phyloP scores from a whole-genome alignment of 768 basidiomycete genomes.

The Hericium rajendrae region DNA sequence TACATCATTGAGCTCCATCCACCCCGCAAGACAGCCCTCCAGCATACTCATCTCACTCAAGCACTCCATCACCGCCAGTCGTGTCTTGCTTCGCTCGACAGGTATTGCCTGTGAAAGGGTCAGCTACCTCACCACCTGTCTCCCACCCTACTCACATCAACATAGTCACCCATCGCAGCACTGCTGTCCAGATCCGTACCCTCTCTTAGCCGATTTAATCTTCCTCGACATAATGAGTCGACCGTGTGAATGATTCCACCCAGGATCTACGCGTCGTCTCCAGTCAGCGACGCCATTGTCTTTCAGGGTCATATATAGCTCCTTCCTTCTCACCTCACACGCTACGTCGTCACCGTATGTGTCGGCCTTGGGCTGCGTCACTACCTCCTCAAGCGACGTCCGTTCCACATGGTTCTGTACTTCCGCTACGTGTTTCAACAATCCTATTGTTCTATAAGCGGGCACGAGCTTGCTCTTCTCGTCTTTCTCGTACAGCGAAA shows the following conservation, averaged over 20 bases:
- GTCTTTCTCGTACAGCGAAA: neutral
- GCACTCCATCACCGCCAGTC: slow-evolving; percentile 8
- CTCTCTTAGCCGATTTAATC: neutral
- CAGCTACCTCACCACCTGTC: neutral
- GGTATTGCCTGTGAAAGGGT: slow-evolving; percentile 9
- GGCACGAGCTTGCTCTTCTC: neutral
- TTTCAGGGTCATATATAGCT: neutral
- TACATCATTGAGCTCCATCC: slow-evolving; percentile 5
- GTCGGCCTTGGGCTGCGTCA: neutral
- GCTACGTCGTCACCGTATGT: neutral
- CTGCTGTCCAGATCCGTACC: neutral
- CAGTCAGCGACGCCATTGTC: neutral
- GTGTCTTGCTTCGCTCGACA: slow-evolving; percentile 3
- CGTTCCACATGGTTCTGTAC: neutral
- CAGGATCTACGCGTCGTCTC: neutral
- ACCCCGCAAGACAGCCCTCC: slow-evolving; percentile 10
- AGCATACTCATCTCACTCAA: slow-evolving; percentile 11
- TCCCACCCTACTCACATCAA: slow-evolving; percentile 9
- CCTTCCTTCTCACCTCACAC: neutral
- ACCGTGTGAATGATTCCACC: neutral
- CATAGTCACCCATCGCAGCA: slow-evolving; percentile 7
- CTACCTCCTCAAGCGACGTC: neutral
- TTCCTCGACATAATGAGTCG: neutral
- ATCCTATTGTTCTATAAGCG: neutral
- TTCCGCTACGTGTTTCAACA: neutral